Conservation (phyloP, 179 eudicot genomes). For the Sideroxylon spinosum region DNA sequence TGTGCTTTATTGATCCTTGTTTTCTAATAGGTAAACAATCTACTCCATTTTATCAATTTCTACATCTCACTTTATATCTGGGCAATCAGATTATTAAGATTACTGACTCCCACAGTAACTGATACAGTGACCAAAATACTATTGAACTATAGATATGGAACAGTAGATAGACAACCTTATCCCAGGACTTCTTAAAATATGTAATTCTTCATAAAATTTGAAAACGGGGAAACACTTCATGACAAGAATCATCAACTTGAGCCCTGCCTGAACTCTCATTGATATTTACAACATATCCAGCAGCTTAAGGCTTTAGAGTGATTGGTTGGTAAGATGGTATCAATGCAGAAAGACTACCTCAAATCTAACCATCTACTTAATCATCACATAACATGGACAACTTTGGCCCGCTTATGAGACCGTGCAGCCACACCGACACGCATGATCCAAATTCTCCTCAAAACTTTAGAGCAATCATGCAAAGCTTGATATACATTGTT, state of each 20-base stretch:
- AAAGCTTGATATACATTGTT: not conserved
- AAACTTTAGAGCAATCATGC: not conserved
- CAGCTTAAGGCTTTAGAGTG: not conserved
- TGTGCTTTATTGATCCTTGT: not conserved
- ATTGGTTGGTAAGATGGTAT: not conserved
- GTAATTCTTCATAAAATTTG: not conserved
- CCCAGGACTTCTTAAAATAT: slow-evolving; percentile 8
- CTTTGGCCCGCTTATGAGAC: not conserved
- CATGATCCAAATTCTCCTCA: not conserved
- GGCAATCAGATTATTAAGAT: not conserved
- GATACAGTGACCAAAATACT: not conserved
- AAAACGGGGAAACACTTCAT: not conserved
- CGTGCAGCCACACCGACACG: too few species aligned
- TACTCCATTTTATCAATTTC: not conserved
- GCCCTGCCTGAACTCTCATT: not conserved
- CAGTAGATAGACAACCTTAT: not conserved
- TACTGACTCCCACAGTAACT: not conserved
- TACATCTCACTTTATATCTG: not conserved
- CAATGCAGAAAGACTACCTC: slow-evolving; percentile 2
- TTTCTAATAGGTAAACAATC: not conserved
- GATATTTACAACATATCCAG: not conserved
- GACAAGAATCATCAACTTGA: not conserved
- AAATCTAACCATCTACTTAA: not conserved
- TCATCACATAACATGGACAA: not conserved
- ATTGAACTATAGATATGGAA: not conserved